Evolutionary conservation across 495 filamentous ascomycete species (phyloP).

Genomic region (Lepraria neglecta): DNA sequence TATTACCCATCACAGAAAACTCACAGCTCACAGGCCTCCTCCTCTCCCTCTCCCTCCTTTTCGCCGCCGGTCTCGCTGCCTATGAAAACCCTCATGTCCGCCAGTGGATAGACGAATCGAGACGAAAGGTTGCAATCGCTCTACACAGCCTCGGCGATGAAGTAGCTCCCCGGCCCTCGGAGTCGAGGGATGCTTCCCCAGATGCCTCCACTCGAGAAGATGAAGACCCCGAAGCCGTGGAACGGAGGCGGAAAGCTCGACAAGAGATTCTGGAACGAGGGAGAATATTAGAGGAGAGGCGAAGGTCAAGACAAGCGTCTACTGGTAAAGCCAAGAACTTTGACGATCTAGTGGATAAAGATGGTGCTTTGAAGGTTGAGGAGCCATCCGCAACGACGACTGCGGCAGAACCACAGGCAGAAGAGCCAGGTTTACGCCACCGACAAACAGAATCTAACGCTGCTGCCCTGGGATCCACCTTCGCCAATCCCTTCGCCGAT

Average conservation of each 20-base stretch:
- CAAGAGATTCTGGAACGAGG: conserved; percentile 68
- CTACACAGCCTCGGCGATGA: conserved; percentile 73
- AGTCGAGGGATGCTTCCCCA: conserved; percentile 25
- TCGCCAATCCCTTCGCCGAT: conserved; percentile 55
- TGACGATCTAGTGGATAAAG: conserved; percentile 49
- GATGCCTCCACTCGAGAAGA: conserved; percentile 53
- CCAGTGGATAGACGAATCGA: conserved; percentile 66
- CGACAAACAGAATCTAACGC: conserved; percentile 43
- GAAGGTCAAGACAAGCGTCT: conserved; percentile 24
- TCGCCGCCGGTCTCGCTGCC: conserved; percentile 75
- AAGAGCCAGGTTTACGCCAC: conserved; percentile 43
- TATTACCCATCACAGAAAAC: neutral
- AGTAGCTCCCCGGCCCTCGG: conserved; percentile 46
- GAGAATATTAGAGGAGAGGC: conserved; percentile 37
- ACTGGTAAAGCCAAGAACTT: conserved; percentile 38
- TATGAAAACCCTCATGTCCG: conserved; percentile 80
- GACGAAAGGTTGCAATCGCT: conserved; percentile 71
- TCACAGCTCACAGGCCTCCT: conserved; percentile 56
- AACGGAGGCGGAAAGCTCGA: conserved; percentile 59
- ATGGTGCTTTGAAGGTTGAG: conserved; percentile 41
- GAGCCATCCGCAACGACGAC: conserved; percentile 38
- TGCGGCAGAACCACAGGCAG: conserved; percentile 36
- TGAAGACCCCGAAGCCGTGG: conserved; percentile 57
- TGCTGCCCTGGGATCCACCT: conserved; percentile 43
- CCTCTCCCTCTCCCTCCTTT: conserved; percentile 65